phyloP scores from a whole-genome alignment of 768 basidiomycete species.

The Pulveroboletus ravenelii region DNA sequence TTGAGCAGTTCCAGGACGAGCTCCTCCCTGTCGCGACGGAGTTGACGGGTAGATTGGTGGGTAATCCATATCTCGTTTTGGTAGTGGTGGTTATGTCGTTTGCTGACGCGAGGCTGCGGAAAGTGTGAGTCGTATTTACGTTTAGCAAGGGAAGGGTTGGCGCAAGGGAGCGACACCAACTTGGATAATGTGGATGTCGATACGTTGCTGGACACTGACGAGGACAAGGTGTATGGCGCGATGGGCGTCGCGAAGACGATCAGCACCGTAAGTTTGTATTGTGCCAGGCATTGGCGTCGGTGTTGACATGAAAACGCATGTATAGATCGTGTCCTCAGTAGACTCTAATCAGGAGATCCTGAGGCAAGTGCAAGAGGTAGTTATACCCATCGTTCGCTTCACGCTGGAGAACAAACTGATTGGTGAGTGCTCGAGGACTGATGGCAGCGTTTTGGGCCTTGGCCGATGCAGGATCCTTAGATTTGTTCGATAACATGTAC shows the following conservation, averaged over 20 bases:
- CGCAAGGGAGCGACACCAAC: constrained; percentile 46
- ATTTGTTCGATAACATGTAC: constrained; percentile 84
- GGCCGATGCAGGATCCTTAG: constrained; percentile 32
- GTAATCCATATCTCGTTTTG: constrained; percentile 21
- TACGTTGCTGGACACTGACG: constrained; percentile 53
- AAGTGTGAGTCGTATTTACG: constrained; percentile 84
- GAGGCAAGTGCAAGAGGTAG: constrained; percentile 72
- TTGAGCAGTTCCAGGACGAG: constrained; percentile 79
- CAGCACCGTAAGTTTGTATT: constrained; percentile 50
- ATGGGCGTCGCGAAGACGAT: constrained; percentile 89
- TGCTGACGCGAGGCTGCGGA: neutral
- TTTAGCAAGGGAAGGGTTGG: constrained; percentile 63
- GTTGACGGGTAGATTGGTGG: constrained; percentile 69
- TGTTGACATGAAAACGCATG: neutral
- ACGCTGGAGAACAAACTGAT: constrained; percentile 75
- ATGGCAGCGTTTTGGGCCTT: neutral
- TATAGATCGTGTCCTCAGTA: constrained; percentile 68
- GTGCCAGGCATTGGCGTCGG: neutral
- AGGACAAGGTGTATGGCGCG: constrained; percentile 83
- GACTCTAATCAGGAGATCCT: constrained; percentile 72
- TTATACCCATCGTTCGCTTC: constrained; percentile 71
- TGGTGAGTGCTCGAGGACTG: constrained; percentile 41
- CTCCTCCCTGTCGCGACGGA: constrained; percentile 81
- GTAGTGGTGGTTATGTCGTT: neutral
- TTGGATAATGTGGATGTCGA: constrained; percentile 53